phyloP scores from a whole-genome alignment of 1,284 basidiomycete genomes.

The Malassezia caprae region DNA sequence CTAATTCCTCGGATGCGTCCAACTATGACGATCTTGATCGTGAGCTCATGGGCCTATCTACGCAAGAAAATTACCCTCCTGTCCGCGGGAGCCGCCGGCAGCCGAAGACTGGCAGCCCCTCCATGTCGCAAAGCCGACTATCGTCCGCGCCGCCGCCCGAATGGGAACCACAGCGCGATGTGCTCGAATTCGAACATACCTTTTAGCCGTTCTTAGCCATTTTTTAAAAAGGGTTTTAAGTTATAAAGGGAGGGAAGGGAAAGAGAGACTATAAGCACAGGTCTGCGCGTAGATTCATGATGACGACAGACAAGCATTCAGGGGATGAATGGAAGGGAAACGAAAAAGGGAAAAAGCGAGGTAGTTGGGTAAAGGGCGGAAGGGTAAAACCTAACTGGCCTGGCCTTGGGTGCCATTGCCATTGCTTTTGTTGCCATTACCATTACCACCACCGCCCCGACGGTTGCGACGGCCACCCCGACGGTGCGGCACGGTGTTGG shows the following conservation, averaged over 20 bases:
- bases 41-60: slow-evolving; percentile 15
- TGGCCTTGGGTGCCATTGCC: background rate
- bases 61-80: slow-evolving; percentile 2
- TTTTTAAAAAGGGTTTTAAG: slow-evolving; percentile 6
- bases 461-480: slow-evolving; percentile 23
- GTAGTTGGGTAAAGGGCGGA: background rate
- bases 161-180: slow-evolving; percentile 6
- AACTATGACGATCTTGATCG: slow-evolving; percentile 15
- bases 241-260: background rate
- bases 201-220: slow-evolving; percentile 1
- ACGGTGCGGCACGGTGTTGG: slow-evolving; percentile 35
- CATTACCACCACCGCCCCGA: slow-evolving; percentile 8
- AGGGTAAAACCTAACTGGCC: background rate
- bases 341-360: background rate
- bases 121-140: background rate
- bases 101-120: background rate
- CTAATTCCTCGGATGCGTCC: background rate
- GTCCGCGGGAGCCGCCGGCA: slow-evolving; percentile 3
- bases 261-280: slow-evolving; percentile 5
- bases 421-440: background rate
- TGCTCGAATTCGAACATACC: slow-evolving; percentile 14
- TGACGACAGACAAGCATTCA: background rate
- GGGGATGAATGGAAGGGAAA: background rate
- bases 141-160: background rate
- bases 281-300: background rate